Evolutionary conservation across 2,329 filamentous ascomycete species (phyloP), one percentile per base, ranked within the genome.

Genomic region (Hymenoscyphus fraxineus): DNA sequence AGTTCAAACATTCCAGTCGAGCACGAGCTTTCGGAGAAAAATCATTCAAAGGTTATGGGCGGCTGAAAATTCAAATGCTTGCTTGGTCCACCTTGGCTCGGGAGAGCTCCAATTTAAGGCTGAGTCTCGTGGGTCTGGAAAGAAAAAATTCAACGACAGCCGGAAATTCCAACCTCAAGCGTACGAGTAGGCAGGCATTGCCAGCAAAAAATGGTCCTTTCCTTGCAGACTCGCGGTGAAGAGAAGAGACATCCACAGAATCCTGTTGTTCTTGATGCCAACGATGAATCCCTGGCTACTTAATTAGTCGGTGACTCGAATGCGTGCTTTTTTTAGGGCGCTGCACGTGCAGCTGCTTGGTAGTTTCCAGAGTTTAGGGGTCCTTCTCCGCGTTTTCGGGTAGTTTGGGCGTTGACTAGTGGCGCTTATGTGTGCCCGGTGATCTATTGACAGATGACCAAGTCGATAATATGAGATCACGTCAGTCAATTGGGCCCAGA

Each of bases 171-270:
- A 39, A 19, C 38, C 10, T 40, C 35, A 35, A 27, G 57, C 19
- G 19, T 19, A 27, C 27, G 27, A 27, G 27, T 27, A 59, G 22
- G 35, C 19, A 19, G 35, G 39, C 41, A 19, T 59, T 10, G 35
- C 35, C 58, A 27, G 58, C 38, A n/a, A 40, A 22, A 35, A n/a
- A 59, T 39, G 19, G 41, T 19, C 58, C 1, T 27, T 6, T 59
- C 38, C 58, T 59, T 41, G 38, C 58, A 59, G 58, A 59, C 35
- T 59, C 58, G 58, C 58, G 58, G 58, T 59, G 58, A 40, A 41
- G 9, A 59, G 13, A 16, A 15, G 3, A 27, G 22, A 40, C 7
- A 35, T 16, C 32, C 58, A 59, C 32, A 35, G 15, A 16, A 6
- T 44, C 15, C 15, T 40, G 38, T 39, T 39, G 35, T 22, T 19